Evolutionary conservation across 441 rosid genomes (phyloP).

Genomic region (Metrosideros polymorpha): DNA sequence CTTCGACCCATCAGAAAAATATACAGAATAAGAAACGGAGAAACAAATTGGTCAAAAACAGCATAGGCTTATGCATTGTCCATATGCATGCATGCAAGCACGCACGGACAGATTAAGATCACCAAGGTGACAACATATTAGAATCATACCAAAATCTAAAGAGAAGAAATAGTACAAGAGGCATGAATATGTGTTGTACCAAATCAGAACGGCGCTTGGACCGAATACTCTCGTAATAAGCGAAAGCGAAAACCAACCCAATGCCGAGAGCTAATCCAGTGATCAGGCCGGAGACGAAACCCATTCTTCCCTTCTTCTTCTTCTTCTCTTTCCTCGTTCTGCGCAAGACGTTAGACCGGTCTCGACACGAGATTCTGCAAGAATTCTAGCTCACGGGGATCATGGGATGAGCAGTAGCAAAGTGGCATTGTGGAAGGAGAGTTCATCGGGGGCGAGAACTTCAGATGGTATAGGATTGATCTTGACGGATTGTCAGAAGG

Average conservation of each 20-base stretch:
- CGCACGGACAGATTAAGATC: not conserved
- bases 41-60: not conserved
- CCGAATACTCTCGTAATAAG: constrained; percentile 49
- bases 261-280: constrained; percentile 53
- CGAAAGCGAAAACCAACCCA: constrained; percentile 54
- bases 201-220: constrained; percentile 50
- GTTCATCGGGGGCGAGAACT: not conserved
- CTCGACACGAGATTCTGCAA: not conserved
- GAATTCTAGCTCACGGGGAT: not conserved
- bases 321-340: not conserved
- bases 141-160: not conserved
- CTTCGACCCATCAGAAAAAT: constrained; percentile 15
- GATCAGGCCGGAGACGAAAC: constrained; percentile 47
- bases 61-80: not conserved
- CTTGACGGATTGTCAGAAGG: not conserved
- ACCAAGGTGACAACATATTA: not conserved
- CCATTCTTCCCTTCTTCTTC: constrained; percentile 27
- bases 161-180: not conserved
- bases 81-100: not conserved
- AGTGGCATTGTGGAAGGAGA: not conserved
- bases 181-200: constrained; percentile 20
- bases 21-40: not conserved
- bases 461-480: not conserved
- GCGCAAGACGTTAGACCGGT: not conserved
- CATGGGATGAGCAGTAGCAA: not conserved